Evolutionary conservation across 2,329 filamentous ascomycete species (phyloP).

Genomic region (Cordyceps fumosorosea): DNA sequence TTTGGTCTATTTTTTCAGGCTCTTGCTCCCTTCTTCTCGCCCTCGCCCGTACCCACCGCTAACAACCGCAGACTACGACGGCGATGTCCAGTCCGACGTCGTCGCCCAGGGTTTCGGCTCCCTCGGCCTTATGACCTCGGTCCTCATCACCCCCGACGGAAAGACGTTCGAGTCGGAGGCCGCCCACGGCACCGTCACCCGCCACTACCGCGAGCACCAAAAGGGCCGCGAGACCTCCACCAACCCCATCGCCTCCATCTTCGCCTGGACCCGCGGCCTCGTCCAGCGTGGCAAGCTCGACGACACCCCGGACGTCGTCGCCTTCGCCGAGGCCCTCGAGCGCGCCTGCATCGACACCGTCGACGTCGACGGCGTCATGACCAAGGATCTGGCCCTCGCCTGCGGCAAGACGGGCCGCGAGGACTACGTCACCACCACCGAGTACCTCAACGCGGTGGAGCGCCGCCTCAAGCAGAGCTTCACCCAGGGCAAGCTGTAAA

Average conservation of each 20-base stretch:
- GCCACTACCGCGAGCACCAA: conserved; percentile 98
- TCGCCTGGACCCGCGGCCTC: conserved; percentile 95
- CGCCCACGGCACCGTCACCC: conserved; percentile 95
- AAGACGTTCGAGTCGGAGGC: conserved; percentile 97
- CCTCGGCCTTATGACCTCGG: conserved; percentile 96
- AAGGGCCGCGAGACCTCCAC: conserved; percentile 96
- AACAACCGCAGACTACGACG: conserved; percentile 74
- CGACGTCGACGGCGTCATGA: conserved; percentile 93
- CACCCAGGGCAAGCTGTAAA: conserved; percentile 64
- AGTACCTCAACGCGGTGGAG: conserved; percentile 93
- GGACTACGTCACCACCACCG: conserved; percentile 84
- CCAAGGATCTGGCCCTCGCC: conserved; percentile 94
- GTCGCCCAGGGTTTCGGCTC: conserved; percentile 98
- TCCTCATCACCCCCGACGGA: conserved; percentile 92
- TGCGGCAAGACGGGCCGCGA: conserved; percentile 80
- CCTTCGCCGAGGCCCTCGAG: conserved; percentile 88
- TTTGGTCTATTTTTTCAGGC: background rate
- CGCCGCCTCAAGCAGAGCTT: conserved; percentile 74
- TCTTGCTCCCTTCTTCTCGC: background rate
- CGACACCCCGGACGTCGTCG: conserved; percentile 81
- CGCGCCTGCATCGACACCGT: conserved; percentile 91
- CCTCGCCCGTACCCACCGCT: background rate
- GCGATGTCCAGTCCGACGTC: conserved; percentile 97
- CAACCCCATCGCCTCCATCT: conserved; percentile 98
- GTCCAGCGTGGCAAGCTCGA: conserved; percentile 91